A percentile compares a stretch with the other conserved stretches of the same genome.
These are phyloP conservation scores for Penicillium olsonii DNA, from an alignment of 2,329 filamentous ascomycete species.

Conservation along the genomic window DNA sequence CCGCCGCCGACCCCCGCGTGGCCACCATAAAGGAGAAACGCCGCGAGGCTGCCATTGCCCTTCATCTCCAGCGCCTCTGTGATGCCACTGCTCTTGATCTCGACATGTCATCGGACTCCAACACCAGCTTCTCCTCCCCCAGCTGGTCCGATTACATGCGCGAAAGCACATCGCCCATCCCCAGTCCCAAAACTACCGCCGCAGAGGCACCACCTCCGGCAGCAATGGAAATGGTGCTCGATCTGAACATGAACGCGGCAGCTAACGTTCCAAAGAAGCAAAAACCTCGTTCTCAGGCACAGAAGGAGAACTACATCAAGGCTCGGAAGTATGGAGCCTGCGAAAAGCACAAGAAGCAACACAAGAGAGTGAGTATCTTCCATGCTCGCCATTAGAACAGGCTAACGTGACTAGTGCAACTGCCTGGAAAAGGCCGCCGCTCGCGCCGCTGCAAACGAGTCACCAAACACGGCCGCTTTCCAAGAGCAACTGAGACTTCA, in stretches of 20 bases:
- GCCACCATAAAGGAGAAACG: conserved; percentile 44
- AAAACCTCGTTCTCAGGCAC: conserved; percentile 43
- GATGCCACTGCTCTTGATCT: conserved; percentile 30
- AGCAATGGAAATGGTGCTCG: conserved; percentile 43
- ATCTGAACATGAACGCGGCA: conserved; percentile 46
- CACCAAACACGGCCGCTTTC: conserved; percentile 15
- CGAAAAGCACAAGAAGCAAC: conserved; percentile 47
- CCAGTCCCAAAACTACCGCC: conserved; percentile 24
- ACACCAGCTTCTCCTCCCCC: conserved; percentile 34
- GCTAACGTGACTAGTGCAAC: conserved; percentile 38
- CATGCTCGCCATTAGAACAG: not conserved
- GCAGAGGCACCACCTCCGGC: conserved; percentile 18
- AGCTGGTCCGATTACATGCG: conserved; percentile 33
- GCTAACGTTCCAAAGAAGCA: conserved; percentile 46
- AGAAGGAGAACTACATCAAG: conserved; percentile 47
- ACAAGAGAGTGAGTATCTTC: conserved; percentile 40
- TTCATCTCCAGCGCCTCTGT: conserved; percentile 42
- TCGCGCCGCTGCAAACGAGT: conserved; percentile 16
- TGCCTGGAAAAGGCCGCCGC: conserved; percentile 40
- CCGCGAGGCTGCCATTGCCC: conserved; percentile 43
- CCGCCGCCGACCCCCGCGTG: conserved; percentile 37
- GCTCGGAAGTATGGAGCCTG: conserved; percentile 46
- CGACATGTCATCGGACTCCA: conserved; percentile 31
- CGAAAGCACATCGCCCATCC: conserved; percentile 26
- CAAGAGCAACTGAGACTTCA: conserved; percentile 6